Evolutionary conservation across 257 asterid species (phyloP).

Genomic region (Marsdenia floribunda): DNA sequence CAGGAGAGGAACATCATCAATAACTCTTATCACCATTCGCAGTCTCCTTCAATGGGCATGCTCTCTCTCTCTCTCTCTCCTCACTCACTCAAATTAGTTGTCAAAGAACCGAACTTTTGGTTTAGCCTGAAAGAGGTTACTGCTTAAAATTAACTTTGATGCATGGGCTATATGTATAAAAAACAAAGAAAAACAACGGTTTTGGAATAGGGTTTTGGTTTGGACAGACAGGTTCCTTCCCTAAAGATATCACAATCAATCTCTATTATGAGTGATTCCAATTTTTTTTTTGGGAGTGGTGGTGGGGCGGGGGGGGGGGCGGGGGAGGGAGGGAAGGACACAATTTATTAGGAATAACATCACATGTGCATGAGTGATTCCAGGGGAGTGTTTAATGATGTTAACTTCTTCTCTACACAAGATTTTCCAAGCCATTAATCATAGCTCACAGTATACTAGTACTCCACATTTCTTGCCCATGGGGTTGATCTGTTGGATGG

Average conservation of each 20-base stretch:
- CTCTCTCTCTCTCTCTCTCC: neutral
- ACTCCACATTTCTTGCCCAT: constrained; percentile 20
- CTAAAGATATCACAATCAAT: neutral
- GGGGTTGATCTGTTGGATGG: too few relatives aligned
- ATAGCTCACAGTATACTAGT: constrained; percentile 10
- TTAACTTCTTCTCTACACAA: constrained; percentile 44
- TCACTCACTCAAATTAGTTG: neutral
- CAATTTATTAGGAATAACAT: constrained; percentile 34
- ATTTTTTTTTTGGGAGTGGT: too few relatives aligned
- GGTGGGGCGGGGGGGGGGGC: too few relatives aligned
- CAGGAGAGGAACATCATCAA: neutral
- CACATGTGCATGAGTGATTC: constrained; percentile 31
- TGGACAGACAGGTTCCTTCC: neutral
- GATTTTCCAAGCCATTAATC: constrained; percentile 13
- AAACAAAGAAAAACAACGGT: neutral
- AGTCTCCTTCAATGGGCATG: neutral
- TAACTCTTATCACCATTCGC: neutral
- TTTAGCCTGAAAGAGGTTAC: neutral
- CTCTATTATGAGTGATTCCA: too few relatives aligned
- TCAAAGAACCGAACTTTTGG: constrained; percentile 1
- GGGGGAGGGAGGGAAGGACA: too few relatives aligned
- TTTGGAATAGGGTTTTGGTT: neutral
- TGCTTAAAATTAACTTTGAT: neutral
- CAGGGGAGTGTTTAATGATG: constrained; percentile 36
- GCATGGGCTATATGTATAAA: too few relatives aligned